Evolutionary conservation across 225 moss, liverwort and hornwort genomes (phyloP).

Genomic region (Anthoceros angustus): DNA sequence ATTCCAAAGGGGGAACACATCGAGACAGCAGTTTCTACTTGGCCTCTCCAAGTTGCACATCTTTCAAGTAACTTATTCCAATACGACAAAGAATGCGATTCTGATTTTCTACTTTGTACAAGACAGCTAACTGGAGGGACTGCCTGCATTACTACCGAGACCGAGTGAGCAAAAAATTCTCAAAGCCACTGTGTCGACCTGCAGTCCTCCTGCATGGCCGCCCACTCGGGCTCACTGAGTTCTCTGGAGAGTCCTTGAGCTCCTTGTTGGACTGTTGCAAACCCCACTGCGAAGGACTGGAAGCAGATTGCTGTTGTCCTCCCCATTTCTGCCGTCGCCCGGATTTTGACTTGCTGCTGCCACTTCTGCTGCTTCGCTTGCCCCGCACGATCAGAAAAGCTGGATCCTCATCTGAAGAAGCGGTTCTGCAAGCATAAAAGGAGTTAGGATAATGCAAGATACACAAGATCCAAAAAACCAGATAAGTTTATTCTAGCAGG

Average conservation of each 20-base stretch:
- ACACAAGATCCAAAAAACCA: background rate
- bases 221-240: conserved; percentile 58
- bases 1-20: too few species aligned
- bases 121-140: background rate
- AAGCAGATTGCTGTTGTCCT: conserved; percentile 21
- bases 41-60: too few species aligned
- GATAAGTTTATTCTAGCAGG: too few species aligned
- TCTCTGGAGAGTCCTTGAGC: conserved; percentile 26
- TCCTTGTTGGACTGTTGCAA: conserved; percentile 43
- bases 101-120: background rate
- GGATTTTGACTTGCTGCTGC: conserved; percentile 20
- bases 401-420: conserved; percentile 28
- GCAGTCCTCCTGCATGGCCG: conserved; percentile 96
- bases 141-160: conserved; percentile 33
- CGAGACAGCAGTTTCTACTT: too few species aligned
- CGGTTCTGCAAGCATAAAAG: conserved; percentile 7
- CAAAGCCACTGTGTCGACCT: conserved; percentile 94
- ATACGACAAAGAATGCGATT: background rate
- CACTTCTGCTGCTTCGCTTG: conserved; percentile 68
- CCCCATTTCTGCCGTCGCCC: conserved; percentile 28
- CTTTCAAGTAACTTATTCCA: background rate
- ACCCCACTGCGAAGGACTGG: conserved; percentile 32
- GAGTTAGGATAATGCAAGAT: conserved; percentile 18
- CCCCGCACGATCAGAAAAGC: conserved; percentile 58
- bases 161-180: conserved; percentile 79